Conservation (phyloP, 2,329 filamentous ascomycete species). For the Endothia cerciana region DNA sequence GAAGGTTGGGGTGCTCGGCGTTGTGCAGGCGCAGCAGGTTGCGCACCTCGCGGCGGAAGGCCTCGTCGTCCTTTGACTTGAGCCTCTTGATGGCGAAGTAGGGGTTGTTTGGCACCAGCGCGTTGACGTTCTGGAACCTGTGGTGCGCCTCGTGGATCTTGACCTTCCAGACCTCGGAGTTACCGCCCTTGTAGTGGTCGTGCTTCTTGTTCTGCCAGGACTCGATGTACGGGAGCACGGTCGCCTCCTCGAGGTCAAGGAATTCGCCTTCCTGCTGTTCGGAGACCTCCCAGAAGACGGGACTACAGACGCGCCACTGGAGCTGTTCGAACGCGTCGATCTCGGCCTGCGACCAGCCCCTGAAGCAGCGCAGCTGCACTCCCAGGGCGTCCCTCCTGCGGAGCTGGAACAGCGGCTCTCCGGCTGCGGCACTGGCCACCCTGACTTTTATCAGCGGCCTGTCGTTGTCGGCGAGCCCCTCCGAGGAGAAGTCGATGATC, state of each 20-base stretch:
- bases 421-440: neutral
- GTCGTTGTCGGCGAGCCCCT: conserved; percentile 8
- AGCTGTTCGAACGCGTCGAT: conserved; percentile 23
- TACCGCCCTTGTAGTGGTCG: conserved; percentile 30
- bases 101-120: conserved; percentile 23
- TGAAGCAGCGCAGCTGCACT: conserved; percentile 20
- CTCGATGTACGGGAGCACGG: conserved; percentile 27
- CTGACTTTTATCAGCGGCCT: conserved; percentile 17
- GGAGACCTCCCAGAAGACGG: conserved; percentile 25
- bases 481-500: conserved; percentile 14
- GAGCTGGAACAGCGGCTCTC: conserved; percentile 14
- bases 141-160: conserved; percentile 29
- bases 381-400: conserved; percentile 4
- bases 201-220: conserved; percentile 25
- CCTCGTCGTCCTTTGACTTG: conserved; percentile 29
- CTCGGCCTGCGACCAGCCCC: conserved; percentile 21
- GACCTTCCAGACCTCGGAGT: conserved; percentile 30
- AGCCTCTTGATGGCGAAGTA: conserved; percentile 30
- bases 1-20: conserved; percentile 29
- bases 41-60: conserved; percentile 29
- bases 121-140: conserved; percentile 27
- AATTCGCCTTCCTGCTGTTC: conserved; percentile 20
- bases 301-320: conserved; percentile 28
- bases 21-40: conserved; percentile 28
- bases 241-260: conserved; percentile 26